These are phyloP conservation scores for Dendrobium huoshanense DNA, from an alignment of 106 monocot genomes.

Conservation along the genomic window DNA sequence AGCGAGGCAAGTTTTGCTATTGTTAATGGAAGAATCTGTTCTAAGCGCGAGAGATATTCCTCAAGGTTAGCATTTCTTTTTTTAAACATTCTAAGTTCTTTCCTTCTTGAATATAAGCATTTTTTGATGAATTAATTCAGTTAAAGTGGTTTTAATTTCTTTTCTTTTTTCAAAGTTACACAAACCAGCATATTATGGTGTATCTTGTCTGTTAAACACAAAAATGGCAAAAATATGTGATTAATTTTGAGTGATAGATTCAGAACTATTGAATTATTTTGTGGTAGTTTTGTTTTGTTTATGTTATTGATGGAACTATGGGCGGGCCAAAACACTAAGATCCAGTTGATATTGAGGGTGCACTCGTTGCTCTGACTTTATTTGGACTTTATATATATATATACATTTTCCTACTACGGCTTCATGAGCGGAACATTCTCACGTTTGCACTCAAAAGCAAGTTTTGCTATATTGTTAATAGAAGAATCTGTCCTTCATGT, in stretches of 20 bases:
- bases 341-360: too few species aligned
- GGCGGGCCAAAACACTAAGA: too few species aligned
- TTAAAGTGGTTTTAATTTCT: not conserved
- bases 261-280: not conserved
- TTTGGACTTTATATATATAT: not conserved
- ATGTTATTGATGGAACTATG: not conserved
- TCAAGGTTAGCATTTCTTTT: slow-evolving; percentile 32
- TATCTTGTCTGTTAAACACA: not conserved
- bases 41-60: slow-evolving; percentile 28
- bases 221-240: not conserved
- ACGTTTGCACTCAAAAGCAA: too few species aligned
- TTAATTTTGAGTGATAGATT: not conserved
- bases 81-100: not conserved
- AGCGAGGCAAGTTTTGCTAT: slow-evolving; percentile 46
- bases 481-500: slow-evolving; percentile 36
- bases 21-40: slow-evolving; percentile 54
- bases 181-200: not conserved
- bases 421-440: too few species aligned
- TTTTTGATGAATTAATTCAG: not conserved
- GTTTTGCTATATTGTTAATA: slow-evolving; percentile 19
- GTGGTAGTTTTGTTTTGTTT: not conserved
- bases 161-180: not conserved
- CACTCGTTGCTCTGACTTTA: too few species aligned
- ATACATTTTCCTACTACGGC: not conserved
- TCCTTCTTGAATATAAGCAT: not conserved